Evolutionary conservation across 2,329 filamentous ascomycete genomes (phyloP).

Genomic region (Pseudodiploospora longispora): DNA sequence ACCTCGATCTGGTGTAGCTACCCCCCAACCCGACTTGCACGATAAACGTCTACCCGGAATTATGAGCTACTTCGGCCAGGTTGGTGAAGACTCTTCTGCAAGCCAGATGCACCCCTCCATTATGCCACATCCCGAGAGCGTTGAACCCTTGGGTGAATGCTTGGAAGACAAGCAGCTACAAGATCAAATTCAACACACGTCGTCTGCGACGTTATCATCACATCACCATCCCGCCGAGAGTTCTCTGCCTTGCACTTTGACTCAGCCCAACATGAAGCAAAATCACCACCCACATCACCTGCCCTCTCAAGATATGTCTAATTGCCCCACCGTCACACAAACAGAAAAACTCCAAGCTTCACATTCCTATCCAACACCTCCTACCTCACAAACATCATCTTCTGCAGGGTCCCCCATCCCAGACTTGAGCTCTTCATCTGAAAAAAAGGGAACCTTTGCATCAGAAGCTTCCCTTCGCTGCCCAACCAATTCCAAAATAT

Average conservation of each 20-base stretch:
- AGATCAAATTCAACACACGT: slow-evolving; percentile 14
- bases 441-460: slow-evolving; percentile 15
- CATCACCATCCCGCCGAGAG: slow-evolving; percentile 16
- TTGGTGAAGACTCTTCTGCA: slow-evolving; percentile 78
- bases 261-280: slow-evolving; percentile 9
- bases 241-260: slow-evolving; percentile 16
- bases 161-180: slow-evolving; percentile 10
- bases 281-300: slow-evolving; percentile 6
- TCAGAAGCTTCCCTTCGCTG: slow-evolving; percentile 11
- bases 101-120: slow-evolving; percentile 28
- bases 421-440: slow-evolving; percentile 17
- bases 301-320: slow-evolving; percentile 3
- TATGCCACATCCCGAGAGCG: slow-evolving; percentile 30
- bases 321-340: slow-evolving; percentile 5
- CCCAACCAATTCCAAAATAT: slow-evolving; percentile 5
- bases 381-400: slow-evolving; percentile 41
- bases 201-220: slow-evolving; percentile 23
- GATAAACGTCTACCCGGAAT: slow-evolving; percentile 95
- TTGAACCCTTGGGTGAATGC: slow-evolving; percentile 16
- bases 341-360: slow-evolving; percentile 8
- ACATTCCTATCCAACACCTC: slow-evolving; percentile 48
- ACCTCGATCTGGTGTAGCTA: slow-evolving; percentile 84
- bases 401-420: slow-evolving; percentile 23
- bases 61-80: slow-evolving; percentile 98
- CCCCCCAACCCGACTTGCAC: slow-evolving; percentile 83